These are phyloP conservation scores for Entophlyctis luteolus DNA, from an alignment of 192 early-diverging fungal genomes.

Conservation along the genomic window DNA sequence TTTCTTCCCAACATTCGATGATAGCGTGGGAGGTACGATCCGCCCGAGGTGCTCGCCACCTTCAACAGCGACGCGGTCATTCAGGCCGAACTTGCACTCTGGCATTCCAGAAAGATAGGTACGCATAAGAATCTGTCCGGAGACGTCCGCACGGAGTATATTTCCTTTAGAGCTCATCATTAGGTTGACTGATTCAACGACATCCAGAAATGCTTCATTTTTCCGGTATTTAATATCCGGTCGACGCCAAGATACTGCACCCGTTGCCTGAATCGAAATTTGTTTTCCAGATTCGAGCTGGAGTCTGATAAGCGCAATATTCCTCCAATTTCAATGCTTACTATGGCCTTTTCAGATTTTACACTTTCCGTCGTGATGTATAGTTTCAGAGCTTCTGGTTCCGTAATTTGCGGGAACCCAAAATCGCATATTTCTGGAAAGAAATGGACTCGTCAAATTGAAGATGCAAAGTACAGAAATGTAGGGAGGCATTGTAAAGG, in stretches of 20 bases:
- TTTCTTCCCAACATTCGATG: slow-evolving; percentile 15
- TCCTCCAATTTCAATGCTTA: no score
- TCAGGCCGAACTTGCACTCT: slow-evolving; percentile 95
- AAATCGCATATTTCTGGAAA: slow-evolving; percentile 56
- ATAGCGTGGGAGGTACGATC: slow-evolving; percentile 16
- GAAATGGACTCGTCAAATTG: not conserved
- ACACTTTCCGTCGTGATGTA: slow-evolving; percentile 97
- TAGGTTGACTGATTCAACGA: slow-evolving; percentile 95
- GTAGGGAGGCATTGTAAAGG: not conserved
- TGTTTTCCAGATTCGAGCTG: slow-evolving; percentile 43
- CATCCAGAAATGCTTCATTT: slow-evolving; percentile 98
- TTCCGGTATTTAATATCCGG: slow-evolving; percentile 94
- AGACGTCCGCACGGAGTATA: slow-evolving; percentile 81
- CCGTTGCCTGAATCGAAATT: slow-evolving; percentile 96
- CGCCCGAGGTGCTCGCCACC: slow-evolving; percentile 44
- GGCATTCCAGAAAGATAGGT: slow-evolving; percentile 95
- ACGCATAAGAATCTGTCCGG: slow-evolving; percentile 88
- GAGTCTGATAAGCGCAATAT: no score
- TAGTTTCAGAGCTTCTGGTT: slow-evolving; percentile 51
- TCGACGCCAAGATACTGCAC: slow-evolving; percentile 89
- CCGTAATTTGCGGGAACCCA: slow-evolving; percentile 86
- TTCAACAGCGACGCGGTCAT: slow-evolving; percentile 88
- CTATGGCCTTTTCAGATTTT: slow-evolving; percentile 64
- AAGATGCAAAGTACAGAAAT: not conserved
- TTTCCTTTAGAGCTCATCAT: slow-evolving; percentile 76